Conservation (phyloP, 1,139 yeast species). For the Debaryomyces udenii region DNA sequence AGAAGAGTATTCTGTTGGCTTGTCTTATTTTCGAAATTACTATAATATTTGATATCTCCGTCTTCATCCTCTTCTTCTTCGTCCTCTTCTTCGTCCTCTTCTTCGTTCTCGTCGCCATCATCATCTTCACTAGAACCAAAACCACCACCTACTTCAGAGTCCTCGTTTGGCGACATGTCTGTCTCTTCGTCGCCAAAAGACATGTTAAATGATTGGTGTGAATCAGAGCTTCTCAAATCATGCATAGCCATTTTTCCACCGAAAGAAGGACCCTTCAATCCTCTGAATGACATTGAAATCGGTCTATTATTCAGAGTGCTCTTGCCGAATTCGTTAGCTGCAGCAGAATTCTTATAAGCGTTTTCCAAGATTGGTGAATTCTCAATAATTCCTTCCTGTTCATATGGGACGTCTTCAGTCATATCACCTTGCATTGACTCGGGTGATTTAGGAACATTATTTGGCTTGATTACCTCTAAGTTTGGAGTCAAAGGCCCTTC, state of each 20-base stretch:
- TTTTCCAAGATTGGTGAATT: constrained; percentile 29
- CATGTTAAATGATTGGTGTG: constrained; percentile 48
- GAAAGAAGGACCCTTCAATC: constrained; percentile 61
- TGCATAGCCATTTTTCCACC: constrained; percentile 36
- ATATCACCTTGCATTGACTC: constrained; percentile 17
- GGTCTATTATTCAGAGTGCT: constrained; percentile 44
- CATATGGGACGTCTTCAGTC: constrained; percentile 9
- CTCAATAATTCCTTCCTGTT: constrained; percentile 12
- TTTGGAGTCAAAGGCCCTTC: constrained; percentile 18
- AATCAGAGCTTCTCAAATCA: constrained; percentile 36
- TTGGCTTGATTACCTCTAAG: constrained; percentile 14
- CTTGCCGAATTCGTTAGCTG: constrained; percentile 17
- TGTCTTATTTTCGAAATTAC: background rate
- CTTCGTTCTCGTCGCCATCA: too few relatives aligned
- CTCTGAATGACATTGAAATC: constrained; percentile 68
- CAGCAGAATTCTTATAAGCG: constrained; percentile 19
- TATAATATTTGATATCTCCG: background rate
- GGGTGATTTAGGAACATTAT: constrained; percentile 17
- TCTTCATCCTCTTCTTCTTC: constrained; percentile 8
- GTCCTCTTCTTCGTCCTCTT: constrained; percentile 23
- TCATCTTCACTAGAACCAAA: constrained; percentile 32
- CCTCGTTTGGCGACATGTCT: constrained; percentile 18
- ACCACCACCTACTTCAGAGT: constrained; percentile 34
- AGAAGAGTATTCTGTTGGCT: constrained; percentile 3
- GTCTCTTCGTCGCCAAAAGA: constrained; percentile 27